Evolutionary conservation across 768 basidiomycete genomes (phyloP).

Genomic region (Tricholoma hemisulphureum): DNA sequence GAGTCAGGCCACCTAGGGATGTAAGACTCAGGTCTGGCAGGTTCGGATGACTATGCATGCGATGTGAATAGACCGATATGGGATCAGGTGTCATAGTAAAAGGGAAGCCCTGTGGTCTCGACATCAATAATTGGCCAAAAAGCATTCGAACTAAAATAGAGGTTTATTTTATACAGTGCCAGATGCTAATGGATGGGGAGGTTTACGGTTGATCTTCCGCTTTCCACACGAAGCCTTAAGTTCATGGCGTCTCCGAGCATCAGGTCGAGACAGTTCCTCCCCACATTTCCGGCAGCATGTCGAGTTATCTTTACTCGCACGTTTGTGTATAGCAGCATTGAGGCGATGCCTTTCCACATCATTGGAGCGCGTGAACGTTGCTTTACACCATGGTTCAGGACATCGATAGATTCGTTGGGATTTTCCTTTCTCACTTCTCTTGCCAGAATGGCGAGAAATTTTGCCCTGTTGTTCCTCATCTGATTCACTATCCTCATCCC

Average conservation of each 20-base stretch:
- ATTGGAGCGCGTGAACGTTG: conserved; percentile 24
- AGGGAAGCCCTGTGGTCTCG: neutral
- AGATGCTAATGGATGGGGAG: neutral
- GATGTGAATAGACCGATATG: no score
- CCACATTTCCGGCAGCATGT: conserved; percentile 20
- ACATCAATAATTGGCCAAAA: neutral
- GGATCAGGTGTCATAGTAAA: neutral
- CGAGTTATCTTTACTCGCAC: conserved; percentile 8
- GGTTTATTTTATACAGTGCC: no score
- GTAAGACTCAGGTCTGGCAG: neutral
- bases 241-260: conserved; percentile 28
- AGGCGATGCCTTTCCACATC: conserved; percentile 23
- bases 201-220: conserved; percentile 12
- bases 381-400: conserved; percentile 21
- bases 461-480: neutral
- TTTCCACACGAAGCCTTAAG: conserved; percentile 25
- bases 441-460: neutral
- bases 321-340: conserved; percentile 23
- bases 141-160: neutral
- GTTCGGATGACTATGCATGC: no score
- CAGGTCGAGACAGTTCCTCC: conserved; percentile 24
- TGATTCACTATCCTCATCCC: neutral
- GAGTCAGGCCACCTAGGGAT: neutral
- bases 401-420: neutral
- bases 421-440: neutral